Percentiles rank a stretch among this genome's conserved stretches.
These are phyloP conservation scores for Sporothrix euskadiensis DNA, from an alignment of 2,329 filamentous ascomycete genomes.

Conservation along the genomic window DNA sequence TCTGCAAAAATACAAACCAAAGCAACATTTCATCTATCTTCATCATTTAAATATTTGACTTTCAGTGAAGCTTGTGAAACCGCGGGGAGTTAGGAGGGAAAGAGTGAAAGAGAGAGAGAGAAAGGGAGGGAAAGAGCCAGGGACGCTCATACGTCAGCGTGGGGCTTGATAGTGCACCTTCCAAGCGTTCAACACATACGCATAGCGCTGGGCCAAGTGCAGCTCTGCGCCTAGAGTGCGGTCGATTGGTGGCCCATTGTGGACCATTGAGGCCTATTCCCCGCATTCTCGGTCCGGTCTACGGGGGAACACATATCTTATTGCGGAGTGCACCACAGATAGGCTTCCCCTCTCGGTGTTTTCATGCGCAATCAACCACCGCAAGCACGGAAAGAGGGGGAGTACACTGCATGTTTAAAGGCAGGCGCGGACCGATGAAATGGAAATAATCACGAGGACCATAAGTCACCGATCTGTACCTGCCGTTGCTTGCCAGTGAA, in stretches of 20 bases:
- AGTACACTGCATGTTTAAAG: not conserved
- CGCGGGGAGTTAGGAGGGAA: not conserved
- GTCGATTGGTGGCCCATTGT: not conserved
- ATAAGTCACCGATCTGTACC: not conserved
- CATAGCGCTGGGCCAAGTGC: not conserved
- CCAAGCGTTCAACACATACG: no score
- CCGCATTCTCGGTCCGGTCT: conserved; percentile 9
- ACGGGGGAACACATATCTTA: not conserved
- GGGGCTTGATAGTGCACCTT: not conserved
- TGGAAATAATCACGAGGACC: not conserved
- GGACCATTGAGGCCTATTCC: not conserved
- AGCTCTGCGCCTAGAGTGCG: not conserved
- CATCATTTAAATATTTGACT: not conserved
- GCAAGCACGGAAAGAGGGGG: not conserved
- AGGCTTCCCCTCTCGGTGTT: not conserved
- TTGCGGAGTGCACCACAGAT: not conserved
- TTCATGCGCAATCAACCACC: not conserved
- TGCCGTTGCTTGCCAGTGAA: not conserved
- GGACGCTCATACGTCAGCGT: conserved; percentile 1
- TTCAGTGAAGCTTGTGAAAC: not conserved
- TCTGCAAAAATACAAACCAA: not conserved
- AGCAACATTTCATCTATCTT: not conserved
- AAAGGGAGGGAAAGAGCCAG: not conserved
- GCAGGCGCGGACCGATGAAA: conserved; percentile 1
- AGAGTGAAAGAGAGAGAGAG: not conserved